phyloP scores from a whole-genome alignment of 768 basidiomycete species.

The Trametes sanguinea region DNA sequence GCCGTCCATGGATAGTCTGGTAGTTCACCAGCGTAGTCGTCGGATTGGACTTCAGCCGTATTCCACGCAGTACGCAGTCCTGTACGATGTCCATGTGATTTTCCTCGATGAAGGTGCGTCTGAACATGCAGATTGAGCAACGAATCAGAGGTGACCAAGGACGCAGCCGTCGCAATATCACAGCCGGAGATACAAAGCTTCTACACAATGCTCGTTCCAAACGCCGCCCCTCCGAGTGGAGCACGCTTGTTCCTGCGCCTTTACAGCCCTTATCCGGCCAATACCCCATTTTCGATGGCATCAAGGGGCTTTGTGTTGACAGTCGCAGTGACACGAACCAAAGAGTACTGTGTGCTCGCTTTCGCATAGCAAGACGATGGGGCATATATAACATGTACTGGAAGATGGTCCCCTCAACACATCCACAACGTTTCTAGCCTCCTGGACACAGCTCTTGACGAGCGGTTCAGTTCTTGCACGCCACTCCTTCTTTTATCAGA shows the following conservation, averaged over 20 bases:
- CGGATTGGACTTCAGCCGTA: neutral
- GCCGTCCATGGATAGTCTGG: too few species aligned
- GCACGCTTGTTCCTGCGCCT: neutral
- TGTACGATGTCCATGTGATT: neutral
- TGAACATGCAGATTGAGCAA: neutral
- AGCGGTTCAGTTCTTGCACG: slow-evolving; percentile 13
- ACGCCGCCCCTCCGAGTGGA: neutral
- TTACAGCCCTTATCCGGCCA: neutral
- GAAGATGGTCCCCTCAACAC: neutral
- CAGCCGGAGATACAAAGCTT: neutral
- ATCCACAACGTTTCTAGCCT: neutral
- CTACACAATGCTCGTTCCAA: neutral
- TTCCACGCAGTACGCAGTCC: neutral
- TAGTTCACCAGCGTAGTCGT: too few species aligned
- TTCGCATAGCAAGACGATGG: neutral
- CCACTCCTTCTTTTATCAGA: slow-evolving; percentile 2
- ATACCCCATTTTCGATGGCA: neutral
- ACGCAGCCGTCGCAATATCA: neutral
- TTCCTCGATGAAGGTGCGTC: neutral
- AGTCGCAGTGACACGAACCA: neutral
- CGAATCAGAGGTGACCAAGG: neutral
- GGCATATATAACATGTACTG: neutral
- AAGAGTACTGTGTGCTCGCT: neutral
- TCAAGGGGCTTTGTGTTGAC: neutral
- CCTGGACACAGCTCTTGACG: slow-evolving; percentile 22